A percentile compares a stretch with the other conserved stretches of the same genome.
Evolutionary conservation across 768 basidiomycete species (phyloP).

Genomic region (Pleurotus platypus): DNA sequence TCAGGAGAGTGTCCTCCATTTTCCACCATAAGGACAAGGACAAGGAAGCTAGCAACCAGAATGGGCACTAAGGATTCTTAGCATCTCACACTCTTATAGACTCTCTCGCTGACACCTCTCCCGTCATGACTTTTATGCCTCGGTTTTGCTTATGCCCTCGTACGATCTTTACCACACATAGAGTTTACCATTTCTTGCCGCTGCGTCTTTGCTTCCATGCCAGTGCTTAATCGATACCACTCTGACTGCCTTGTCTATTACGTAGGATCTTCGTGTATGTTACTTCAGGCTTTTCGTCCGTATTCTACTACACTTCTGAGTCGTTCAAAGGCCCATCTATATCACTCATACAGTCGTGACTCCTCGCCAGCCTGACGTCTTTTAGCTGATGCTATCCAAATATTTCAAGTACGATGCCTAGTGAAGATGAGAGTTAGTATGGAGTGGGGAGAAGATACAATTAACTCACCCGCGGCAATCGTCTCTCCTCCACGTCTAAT

Average conservation of each 20-base stretch:
- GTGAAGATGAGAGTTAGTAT: background rate
- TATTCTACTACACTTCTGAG: background rate
- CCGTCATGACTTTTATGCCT: background rate
- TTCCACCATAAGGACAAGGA: slow-evolving; percentile 46
- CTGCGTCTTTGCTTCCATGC: too few species aligned
- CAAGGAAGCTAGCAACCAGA: slow-evolving; percentile 35
- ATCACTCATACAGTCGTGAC: background rate
- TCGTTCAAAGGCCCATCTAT: too few species aligned
- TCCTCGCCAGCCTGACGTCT: too few species aligned
- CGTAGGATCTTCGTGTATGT: background rate
- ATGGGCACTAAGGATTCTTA: slow-evolving; percentile 9
- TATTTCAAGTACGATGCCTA: slow-evolving; percentile 45
- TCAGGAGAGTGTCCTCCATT: slow-evolving; percentile 49
- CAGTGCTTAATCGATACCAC: background rate
- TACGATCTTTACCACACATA: background rate
- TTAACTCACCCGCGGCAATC: slow-evolving; percentile 74
- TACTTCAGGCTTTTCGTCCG: background rate
- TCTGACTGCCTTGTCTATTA: background rate
- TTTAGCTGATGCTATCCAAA: slow-evolving; percentile 14
- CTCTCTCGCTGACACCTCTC: background rate
- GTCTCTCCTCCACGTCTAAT: slow-evolving; percentile 90
- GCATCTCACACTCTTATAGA: background rate
- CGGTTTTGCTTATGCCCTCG: too few species aligned
- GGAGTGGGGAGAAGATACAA: background rate
- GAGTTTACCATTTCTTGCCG: slow-evolving; percentile 4